Conservation (phyloP, 306 rosid genomes). For the Coriaria nepalensis region DNA sequence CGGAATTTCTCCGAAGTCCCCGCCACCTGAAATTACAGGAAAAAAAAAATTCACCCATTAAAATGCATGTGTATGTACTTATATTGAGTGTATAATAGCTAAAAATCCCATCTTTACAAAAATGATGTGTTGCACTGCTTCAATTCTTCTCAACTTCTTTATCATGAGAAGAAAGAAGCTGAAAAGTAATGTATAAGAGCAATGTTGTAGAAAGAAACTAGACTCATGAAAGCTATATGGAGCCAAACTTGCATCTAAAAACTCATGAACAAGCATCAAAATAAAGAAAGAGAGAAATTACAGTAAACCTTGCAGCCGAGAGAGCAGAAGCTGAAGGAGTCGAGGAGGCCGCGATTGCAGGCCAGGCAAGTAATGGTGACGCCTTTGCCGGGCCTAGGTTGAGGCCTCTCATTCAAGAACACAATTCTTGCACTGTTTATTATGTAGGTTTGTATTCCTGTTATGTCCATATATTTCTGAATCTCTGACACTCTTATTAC, state of each 20-base stretch:
- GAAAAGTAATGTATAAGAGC: too few relatives aligned
- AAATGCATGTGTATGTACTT: too few relatives aligned
- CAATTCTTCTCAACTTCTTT: too few relatives aligned
- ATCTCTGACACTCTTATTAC: constrained; percentile 60
- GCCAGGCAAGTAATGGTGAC: constrained; percentile 49
- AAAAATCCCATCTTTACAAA: too few relatives aligned
- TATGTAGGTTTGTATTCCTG: constrained; percentile 46
- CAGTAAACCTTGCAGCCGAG: constrained; percentile 51
- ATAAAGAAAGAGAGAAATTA: not conserved
- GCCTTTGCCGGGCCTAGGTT: constrained; percentile 51
- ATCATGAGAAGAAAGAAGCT: too few relatives aligned
- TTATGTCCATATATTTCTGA: constrained; percentile 50
- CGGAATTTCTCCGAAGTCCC: constrained; percentile 44
- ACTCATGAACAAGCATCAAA: not conserved
- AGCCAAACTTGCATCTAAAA: not conserved
- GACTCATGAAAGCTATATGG: not conserved
- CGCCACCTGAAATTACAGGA: constrained; percentile 29
- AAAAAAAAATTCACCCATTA: too few relatives aligned
- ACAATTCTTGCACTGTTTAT: constrained; percentile 63
- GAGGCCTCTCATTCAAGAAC: constrained; percentile 61
- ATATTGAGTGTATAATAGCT: too few relatives aligned
- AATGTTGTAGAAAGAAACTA: too few relatives aligned
- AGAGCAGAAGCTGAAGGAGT: constrained; percentile 55
- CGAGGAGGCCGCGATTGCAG: constrained; percentile 48
- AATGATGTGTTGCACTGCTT: too few relatives aligned